Percentiles rank a stretch among this genome's conserved stretches.
phyloP scores from a whole-genome alignment of 345 rosid species.

The Eucalyptus pauciflora region DNA sequence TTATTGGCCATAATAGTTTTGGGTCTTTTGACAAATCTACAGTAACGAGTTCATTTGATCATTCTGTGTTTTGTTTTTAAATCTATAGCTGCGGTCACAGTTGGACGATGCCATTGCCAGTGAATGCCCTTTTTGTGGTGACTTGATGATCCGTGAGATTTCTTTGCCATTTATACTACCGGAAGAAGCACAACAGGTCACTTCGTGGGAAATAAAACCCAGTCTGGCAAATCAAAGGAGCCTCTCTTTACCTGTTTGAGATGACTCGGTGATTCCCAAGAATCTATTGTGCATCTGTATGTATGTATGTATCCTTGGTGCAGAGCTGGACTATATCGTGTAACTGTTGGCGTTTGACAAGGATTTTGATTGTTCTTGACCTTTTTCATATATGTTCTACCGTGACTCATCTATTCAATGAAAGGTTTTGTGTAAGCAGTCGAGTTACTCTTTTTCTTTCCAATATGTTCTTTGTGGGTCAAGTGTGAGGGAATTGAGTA shows the following conservation, averaged over 20 bases:
- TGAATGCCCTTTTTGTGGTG: slow-evolving; percentile 96
- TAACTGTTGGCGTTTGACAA: not conserved
- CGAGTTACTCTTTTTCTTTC: not conserved
- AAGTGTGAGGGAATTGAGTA: not conserved
- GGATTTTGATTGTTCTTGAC: not conserved
- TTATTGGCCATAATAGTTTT: not conserved
- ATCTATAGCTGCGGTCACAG: slow-evolving; percentile 74
- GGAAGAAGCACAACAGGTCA: slow-evolving; percentile 53
- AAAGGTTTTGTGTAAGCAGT: not conserved
- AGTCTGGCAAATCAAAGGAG: slow-evolving; percentile 50
- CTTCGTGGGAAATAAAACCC: slow-evolving; percentile 85
- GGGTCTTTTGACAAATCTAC: not conserved
- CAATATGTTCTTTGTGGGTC: not conserved
- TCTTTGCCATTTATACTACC: slow-evolving; percentile 56
- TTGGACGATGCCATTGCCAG: slow-evolving; percentile 91
- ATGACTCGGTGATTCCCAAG: not conserved
- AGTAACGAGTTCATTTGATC: not conserved
- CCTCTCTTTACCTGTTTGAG: slow-evolving; percentile 39
- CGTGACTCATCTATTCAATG: not conserved
- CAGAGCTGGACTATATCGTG: not conserved
- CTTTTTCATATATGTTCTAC: not conserved
- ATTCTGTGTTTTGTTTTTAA: not conserved
- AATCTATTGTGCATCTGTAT: not conserved
- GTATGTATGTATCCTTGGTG: not conserved
- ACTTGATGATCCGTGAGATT: slow-evolving; percentile 82